Conservation (phyloP, 2,329 filamentous ascomycete genomes). For the Fonsecaea pedrosoi region DNA sequence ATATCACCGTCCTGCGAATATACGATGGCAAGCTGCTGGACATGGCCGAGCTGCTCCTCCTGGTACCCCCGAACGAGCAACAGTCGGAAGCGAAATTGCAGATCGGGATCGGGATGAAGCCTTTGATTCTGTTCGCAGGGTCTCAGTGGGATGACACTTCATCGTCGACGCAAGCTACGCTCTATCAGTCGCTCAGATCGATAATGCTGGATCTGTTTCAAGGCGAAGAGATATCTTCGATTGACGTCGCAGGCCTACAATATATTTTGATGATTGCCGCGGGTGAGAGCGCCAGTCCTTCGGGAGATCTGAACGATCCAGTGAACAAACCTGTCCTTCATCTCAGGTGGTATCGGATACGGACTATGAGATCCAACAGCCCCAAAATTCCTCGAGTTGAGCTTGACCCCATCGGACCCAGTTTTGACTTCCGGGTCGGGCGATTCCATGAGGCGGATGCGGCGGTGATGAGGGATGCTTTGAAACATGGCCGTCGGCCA, state of each 20-base stretch:
- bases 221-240: constrained; percentile 76
- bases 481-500: constrained; percentile 79
- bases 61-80: constrained; percentile 66
- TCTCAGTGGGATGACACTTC: constrained; percentile 85
- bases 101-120: constrained; percentile 79
- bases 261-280: constrained; percentile 85
- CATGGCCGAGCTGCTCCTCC: constrained; percentile 89
- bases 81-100: constrained; percentile 69
- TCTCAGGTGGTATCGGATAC: constrained; percentile 82
- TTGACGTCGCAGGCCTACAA: constrained; percentile 94
- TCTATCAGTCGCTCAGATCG: constrained; percentile 85
- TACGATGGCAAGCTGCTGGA: constrained; percentile 89
- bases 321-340: constrained; percentile 57
- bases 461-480: constrained; percentile 82
- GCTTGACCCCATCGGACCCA: constrained; percentile 91
- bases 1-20: constrained; percentile 79
- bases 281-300: constrained; percentile 62
- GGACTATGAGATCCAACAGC: constrained; percentile 78
- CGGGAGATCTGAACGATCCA: constrained; percentile 41
- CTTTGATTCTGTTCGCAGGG: constrained; percentile 89
- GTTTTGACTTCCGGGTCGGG: constrained; percentile 89
- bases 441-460: constrained; percentile 79
- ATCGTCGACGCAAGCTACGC: constrained; percentile 58
- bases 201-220: constrained; percentile 91
- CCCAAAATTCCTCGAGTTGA: constrained; percentile 89